Percentiles rank a stretch among this genome's conserved stretches.
Evolutionary conservation across 2,329 filamentous ascomycete species (phyloP).

Genomic region (Fusarium pseudoanthophilum): DNA sequence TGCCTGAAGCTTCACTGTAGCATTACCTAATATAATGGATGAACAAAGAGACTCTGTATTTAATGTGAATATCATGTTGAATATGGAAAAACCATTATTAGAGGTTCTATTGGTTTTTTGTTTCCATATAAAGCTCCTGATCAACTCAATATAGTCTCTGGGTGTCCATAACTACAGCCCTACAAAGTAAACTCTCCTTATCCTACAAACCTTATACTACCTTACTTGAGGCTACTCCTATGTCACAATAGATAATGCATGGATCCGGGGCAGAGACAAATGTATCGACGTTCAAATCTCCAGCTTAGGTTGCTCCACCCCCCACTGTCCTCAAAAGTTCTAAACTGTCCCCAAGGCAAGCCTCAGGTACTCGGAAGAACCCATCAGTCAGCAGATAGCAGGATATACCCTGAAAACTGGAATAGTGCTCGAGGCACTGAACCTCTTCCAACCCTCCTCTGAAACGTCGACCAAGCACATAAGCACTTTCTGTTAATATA

Average conservation of each 20-base stretch:
- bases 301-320: conserved; percentile 45
- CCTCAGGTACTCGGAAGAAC: conserved; percentile 11
- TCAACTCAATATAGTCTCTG: background rate
- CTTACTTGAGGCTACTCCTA: background rate
- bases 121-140: background rate
- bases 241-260: background rate
- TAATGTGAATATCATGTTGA: background rate
- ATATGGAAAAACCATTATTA: background rate
- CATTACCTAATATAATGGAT: background rate
- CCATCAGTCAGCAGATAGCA: conserved; percentile 50
- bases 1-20: background rate
- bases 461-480: conserved; percentile 39
- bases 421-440: conserved; percentile 48
- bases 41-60: background rate
- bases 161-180: background rate
- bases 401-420: conserved; percentile 54
- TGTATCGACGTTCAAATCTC: conserved; percentile 58
- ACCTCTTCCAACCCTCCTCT: conserved; percentile 43
- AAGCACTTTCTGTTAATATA: conserved; percentile 59
- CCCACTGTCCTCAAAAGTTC: conserved; percentile 35
- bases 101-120: fast-evolving
- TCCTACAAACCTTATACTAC: background rate
- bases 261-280: conserved; percentile 27
- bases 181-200: background rate
- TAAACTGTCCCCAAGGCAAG: conserved; percentile 9